phyloP scores from a whole-genome alignment of 2,329 filamentous ascomycete species.

The Fusarium sp. region DNA sequence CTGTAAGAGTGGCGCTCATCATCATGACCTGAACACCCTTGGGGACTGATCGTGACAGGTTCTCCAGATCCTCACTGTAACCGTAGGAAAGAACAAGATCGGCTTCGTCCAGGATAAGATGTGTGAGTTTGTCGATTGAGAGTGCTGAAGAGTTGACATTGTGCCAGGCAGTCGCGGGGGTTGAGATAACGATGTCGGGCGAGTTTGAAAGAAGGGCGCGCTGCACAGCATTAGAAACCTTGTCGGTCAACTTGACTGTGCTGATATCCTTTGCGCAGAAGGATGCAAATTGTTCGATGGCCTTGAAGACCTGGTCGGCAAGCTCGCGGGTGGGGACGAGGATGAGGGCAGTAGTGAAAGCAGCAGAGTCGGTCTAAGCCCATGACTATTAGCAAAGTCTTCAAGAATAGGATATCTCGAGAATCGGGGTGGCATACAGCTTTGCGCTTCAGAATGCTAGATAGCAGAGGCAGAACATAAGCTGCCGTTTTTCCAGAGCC shows the following conservation, averaged over 20 bases:
- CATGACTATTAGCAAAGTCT: conserved; percentile 8
- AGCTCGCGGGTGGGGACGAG: conserved; percentile 95
- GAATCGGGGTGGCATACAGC: conserved; percentile 54
- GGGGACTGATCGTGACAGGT: conserved; percentile 80
- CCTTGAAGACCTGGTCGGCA: conserved; percentile 87
- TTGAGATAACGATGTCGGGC: conserved; percentile 91
- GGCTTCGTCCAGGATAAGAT: conserved; percentile 92
- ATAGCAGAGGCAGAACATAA: conserved; percentile 89
- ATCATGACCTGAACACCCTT: conserved; percentile 89
- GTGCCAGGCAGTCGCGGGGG: conserved; percentile 83
- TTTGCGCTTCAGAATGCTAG: conserved; percentile 84
- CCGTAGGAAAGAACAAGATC: conserved; percentile 94
- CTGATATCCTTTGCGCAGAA: conserved; percentile 89
- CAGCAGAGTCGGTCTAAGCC: conserved; percentile 58
- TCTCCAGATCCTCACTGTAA: conserved; percentile 89
- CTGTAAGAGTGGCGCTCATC: conserved; percentile 91
- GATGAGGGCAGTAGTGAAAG: conserved; percentile 79
- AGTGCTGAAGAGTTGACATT: conserved; percentile 76
- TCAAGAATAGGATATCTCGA: background rate
- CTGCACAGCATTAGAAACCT: conserved; percentile 89
- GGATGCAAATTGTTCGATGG: conserved; percentile 77
- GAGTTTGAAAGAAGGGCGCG: conserved; percentile 84
- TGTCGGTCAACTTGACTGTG: conserved; percentile 87
- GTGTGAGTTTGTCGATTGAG: conserved; percentile 74
- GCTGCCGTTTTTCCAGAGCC: conserved; percentile 98